Conservation (phyloP, 2,329 filamentous ascomycete species). For the Blastomyces silverae region DNA sequence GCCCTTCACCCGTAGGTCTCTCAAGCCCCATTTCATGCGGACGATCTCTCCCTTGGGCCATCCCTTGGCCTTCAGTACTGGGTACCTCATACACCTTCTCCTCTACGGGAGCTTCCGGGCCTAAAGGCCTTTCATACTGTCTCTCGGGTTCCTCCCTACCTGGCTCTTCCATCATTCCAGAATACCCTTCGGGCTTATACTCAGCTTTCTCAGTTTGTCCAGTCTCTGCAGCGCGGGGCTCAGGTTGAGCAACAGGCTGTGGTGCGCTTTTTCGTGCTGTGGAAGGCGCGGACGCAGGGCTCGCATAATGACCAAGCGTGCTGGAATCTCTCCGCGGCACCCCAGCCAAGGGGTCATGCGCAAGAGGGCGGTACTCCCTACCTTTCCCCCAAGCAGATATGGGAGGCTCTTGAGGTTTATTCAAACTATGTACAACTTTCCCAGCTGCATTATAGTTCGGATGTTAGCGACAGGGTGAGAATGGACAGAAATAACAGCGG, state of each 20-base stretch:
- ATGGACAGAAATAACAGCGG: not conserved
- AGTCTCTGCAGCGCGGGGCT: not conserved
- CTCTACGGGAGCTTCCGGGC: not conserved
- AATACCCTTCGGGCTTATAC: not conserved
- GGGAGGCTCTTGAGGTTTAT: constrained; percentile 4
- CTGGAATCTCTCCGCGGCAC: constrained; percentile 6
- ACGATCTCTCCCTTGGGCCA: not conserved
- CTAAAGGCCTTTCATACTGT: not conserved
- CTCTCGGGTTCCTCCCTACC: constrained; percentile 4
- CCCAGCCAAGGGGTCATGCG: constrained; percentile 12
- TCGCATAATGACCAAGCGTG: not conserved
- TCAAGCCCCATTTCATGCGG: not conserved
- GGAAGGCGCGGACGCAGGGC: not conserved
- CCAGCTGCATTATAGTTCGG: not conserved
- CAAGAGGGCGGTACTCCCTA: constrained; percentile 13
- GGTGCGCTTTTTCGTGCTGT: not conserved
- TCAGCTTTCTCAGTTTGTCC: not conserved
- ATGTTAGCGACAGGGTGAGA: not conserved
- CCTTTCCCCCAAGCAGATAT: constrained; percentile 11
- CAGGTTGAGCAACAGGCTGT: not conserved
- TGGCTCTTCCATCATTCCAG: not conserved
- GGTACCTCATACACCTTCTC: not conserved
- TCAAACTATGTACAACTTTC: not conserved
- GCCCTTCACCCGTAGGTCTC: not conserved
- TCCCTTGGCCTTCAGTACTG: not conserved